phyloP scores from a whole-genome alignment of 768 basidiomycete species.

The Rhizopogon salebrosus region DNA sequence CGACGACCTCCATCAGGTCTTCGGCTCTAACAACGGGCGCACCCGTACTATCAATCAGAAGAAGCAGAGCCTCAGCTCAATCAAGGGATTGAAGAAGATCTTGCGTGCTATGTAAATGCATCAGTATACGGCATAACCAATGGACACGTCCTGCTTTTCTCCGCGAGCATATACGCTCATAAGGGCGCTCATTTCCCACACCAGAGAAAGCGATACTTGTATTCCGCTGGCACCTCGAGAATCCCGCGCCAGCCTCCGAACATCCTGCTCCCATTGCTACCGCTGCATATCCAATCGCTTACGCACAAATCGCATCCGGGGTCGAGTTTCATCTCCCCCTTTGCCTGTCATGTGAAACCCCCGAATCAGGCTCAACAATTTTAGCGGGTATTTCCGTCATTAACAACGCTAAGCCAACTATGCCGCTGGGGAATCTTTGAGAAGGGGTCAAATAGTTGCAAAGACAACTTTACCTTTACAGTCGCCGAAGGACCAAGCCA shows the following conservation, averaged over 20 bases:
- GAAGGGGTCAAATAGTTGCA: not conserved
- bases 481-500: not conserved
- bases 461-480: not conserved
- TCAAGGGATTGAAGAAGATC: conserved; percentile 10
- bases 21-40: conserved; percentile 7
- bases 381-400: not conserved
- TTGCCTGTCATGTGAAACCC: not conserved
- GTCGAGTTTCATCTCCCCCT: not conserved
- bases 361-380: not conserved
- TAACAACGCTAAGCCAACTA: not conserved
- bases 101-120: conserved; percentile 1
- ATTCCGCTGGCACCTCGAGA: no score
- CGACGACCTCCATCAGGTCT: conserved; percentile 31
- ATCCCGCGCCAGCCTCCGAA: not conserved
- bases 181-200: not conserved
- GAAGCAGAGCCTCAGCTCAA: conserved; percentile 6
- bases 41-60: conserved; percentile 3
- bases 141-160: no score
- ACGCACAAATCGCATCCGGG: not conserved
- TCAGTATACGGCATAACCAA: not conserved
- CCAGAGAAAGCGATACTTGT: not conserved
- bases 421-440: not conserved
- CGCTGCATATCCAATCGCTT: not conserved
- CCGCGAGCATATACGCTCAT: not conserved
- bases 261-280: not conserved